Evolutionary conservation across 2,329 filamentous ascomycete genomes (phyloP), one percentile per base, ranked within the genome.

Genomic region (Talaromyces sp.): DNA sequence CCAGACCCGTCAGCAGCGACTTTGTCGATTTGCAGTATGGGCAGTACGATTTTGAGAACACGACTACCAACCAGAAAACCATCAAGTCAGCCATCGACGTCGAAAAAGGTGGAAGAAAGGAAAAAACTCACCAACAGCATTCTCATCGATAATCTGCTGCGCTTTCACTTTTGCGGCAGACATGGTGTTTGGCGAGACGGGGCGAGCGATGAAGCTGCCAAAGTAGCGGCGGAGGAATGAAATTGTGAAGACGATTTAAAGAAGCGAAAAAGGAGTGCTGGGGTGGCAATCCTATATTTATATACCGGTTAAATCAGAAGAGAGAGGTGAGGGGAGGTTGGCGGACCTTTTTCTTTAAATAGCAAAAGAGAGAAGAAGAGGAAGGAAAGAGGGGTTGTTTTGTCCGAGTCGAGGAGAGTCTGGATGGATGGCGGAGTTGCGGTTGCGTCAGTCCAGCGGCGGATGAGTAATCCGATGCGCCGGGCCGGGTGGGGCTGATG

Each of bases 21-120:
- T 98, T 98, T 68, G 89, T 86, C 62, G 87, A 82, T 61, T 79
- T 83, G 84, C 93, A 98, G 85, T 96, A 96, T 13, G 93, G 92
- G 85, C 95, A 99, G 81, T 91, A 96, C 17, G 89, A 91, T 82
- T 99, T 99, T 79, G 89, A 93, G 84, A 99, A 99, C 75, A 99
- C 90, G 70, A 95, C 90, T 90, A 56, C 31, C 35, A 35, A 29
- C 29, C 24, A 51, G 5, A 56, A 49, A 21, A 7, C 17, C 14
- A n/a, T 3, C 3, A 17, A n/a, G 2, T 38, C 14, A 38, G 14
- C 32, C 32, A 35, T 35, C 13, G 11, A 35, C 14, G 3, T 17
- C 11, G 6, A 11, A 6, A 4, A 7, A 19, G 17, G 10, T 31
- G 55, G 14, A n/a, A 24, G 29, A 51, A 19, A n/a, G 24, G 29